Evolutionary conservation across 371 early-diverging fungal species (phyloP).

Genomic region (Apophysomyces elegans): DNA sequence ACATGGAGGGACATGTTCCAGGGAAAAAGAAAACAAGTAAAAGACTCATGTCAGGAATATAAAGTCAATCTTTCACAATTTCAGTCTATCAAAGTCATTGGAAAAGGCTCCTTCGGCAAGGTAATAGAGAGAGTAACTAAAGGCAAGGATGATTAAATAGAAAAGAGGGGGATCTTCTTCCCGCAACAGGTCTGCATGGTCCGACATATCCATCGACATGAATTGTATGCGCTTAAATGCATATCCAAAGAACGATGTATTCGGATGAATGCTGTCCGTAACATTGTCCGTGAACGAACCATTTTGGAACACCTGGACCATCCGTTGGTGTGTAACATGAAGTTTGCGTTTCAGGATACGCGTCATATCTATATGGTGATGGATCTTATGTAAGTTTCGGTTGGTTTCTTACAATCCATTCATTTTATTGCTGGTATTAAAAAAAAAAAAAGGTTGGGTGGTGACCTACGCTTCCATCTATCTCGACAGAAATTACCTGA

Average conservation of each 20-base stretch:
- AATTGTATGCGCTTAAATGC: conserved; percentile 78
- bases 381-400: conserved; percentile 66
- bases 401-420: conserved; percentile 6
- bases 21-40: conserved; percentile 10
- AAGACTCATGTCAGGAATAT: not conserved
- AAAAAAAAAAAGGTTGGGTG: conserved; percentile 60
- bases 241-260: conserved; percentile 74
- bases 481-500: conserved; percentile 63
- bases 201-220: conserved; percentile 55
- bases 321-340: conserved; percentile 74
- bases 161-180: not conserved
- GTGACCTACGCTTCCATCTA: conserved; percentile 79
- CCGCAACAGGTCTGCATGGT: conserved; percentile 65
- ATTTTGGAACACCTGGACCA: conserved; percentile 74
- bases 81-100: conserved; percentile 56
- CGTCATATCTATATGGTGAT: conserved; percentile 80
- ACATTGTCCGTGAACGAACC: conserved; percentile 75
- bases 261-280: conserved; percentile 64
- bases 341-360: conserved; percentile 81
- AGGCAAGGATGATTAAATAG: not conserved
- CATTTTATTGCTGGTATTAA: not conserved
- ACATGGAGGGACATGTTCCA: not conserved
- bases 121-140: conserved; percentile 32
- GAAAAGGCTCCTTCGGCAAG: conserved; percentile 74
- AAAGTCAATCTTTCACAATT: conserved; percentile 64